phyloP scores from a whole-genome alignment of 2,329 filamentous ascomycete species.

The Arachnomyces sp. region DNA sequence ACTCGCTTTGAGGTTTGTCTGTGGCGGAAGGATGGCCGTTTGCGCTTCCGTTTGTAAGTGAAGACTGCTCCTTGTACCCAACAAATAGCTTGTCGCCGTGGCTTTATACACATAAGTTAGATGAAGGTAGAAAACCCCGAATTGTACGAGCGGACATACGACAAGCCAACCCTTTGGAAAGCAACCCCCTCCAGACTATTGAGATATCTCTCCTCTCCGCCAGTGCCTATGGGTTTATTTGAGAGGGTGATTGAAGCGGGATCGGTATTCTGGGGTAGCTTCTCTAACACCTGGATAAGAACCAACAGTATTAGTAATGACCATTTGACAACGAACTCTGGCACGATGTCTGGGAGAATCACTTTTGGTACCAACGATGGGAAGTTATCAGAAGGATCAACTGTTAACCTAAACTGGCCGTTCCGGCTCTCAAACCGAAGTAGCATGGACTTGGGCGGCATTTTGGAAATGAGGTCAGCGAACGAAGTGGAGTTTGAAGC shows the following conservation, averaged over 20 bases:
- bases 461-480: constrained; percentile 21
- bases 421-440: constrained; percentile 83
- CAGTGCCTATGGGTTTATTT: constrained; percentile 51
- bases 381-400: constrained; percentile 69
- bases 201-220: constrained; percentile 49
- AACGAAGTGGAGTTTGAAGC: neutral
- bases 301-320: constrained; percentile 5
- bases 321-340: neutral
- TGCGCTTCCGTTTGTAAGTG: constrained; percentile 44
- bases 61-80: constrained; percentile 59
- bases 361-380: constrained; percentile 45
- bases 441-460: constrained; percentile 55
- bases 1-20: constrained; percentile 15
- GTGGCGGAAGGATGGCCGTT: constrained; percentile 15
- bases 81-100: constrained; percentile 91
- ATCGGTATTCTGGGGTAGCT: constrained; percentile 51
- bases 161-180: constrained; percentile 51
- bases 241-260: constrained; percentile 51
- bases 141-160: constrained; percentile 26
- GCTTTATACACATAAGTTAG: constrained; percentile 39
- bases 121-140: constrained; percentile 3
- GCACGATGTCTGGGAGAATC: constrained; percentile 5
- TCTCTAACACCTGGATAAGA: constrained; percentile 48
- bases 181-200: constrained; percentile 46
- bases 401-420: constrained; percentile 79